Evolutionary conservation across 1,284 basidiomycete species (phyloP).

Genomic region (Cryptococcus maquisensis): DNA sequence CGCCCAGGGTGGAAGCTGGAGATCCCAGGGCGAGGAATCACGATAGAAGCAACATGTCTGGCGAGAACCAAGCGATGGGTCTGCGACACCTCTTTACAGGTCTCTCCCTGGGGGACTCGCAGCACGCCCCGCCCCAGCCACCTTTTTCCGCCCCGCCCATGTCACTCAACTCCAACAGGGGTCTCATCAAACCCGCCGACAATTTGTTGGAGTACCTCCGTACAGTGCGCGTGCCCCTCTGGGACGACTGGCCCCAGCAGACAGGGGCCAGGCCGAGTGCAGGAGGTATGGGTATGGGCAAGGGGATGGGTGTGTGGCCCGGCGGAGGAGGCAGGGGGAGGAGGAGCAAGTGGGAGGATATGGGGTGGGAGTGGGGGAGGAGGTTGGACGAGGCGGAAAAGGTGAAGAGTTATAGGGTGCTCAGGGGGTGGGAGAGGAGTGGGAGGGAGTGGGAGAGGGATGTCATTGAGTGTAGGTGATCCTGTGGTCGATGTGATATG

Average conservation of each 20-base stretch:
- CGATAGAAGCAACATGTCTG: no score
- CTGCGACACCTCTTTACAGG: constrained; percentile 19
- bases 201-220: constrained; percentile 34
- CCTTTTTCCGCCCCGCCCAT: background rate
- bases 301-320: constrained; percentile 1
- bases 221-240: constrained; percentile 23
- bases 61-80: no score
- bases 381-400: constrained; percentile 20
- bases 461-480: constrained; percentile 25
- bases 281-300: background rate
- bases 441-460: constrained; percentile 16
- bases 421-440: constrained; percentile 21
- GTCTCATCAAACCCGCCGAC: constrained; percentile 27
- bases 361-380: constrained; percentile 35
- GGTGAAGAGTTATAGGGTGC: constrained; percentile 6
- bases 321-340: constrained; percentile 4
- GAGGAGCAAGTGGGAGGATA: constrained; percentile 24
- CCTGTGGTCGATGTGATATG: no score
- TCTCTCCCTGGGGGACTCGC: constrained; percentile 16
- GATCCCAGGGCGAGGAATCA: background rate
- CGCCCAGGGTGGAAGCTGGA: background rate
- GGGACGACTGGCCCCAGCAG: constrained; percentile 30
- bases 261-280: background rate
- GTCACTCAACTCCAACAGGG: no score
- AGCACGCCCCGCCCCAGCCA: background rate